phyloP scores from a whole-genome alignment of 257 asterid species.

The Salvia rosmarinus region DNA sequence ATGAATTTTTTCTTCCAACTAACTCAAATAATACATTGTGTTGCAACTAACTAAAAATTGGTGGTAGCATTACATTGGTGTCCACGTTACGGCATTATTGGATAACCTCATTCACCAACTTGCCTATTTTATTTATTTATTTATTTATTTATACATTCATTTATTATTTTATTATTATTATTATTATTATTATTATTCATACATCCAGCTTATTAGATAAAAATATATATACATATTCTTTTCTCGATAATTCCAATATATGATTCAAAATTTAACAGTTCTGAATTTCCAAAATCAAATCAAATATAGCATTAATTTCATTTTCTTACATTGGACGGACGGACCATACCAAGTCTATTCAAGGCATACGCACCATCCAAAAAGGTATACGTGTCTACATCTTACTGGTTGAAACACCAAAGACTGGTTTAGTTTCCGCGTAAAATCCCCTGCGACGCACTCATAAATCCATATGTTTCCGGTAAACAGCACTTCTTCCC shows the following conservation, averaged over 20 bases:
- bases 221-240: too few species aligned
- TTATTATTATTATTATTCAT: not conserved
- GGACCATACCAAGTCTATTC: not conserved
- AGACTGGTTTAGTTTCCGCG: slow-evolving; percentile 32
- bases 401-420: slow-evolving; percentile 3
- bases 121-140: not conserved
- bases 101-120: not conserved
- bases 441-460: slow-evolving; percentile 41
- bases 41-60: not conserved
- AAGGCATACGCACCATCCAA: not conserved
- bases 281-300: too few species aligned
- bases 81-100: slow-evolving; percentile 2
- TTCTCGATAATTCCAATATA: not conserved
- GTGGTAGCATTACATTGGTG: not conserved
- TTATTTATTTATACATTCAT: not conserved
- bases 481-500: not conserved
- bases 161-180: not conserved
- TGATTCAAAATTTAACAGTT: too few species aligned
- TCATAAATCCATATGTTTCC: slow-evolving; percentile 12
- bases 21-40: too few species aligned
- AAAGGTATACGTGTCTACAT: not conserved
- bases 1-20: too few species aligned
- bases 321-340: not conserved
- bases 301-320: not conserved
- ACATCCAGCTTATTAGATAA: not conserved